Base-by-base conservation (phyloP, 2,329 filamentous ascomycete genomes). In the Torrubiellomyces zombiae region DNA sequence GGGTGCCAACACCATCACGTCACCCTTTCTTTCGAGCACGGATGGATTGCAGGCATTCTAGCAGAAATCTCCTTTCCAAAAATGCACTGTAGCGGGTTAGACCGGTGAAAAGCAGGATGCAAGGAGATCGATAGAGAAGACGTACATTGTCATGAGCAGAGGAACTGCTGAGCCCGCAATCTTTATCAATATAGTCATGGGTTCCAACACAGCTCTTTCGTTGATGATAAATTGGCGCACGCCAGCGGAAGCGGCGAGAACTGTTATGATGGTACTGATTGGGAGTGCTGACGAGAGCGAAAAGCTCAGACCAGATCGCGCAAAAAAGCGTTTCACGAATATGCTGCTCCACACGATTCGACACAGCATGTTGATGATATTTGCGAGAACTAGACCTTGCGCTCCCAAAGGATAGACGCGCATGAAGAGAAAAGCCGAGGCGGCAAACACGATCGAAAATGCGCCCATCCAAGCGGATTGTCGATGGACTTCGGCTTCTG, bases 281-380 rank as follows among this genome's bases (percentile, higher is more conserved):
- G 50, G 50, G 5, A 53, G 20, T 1, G 53, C 19, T 6, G 34
- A 34, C 5, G 19, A 23, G 12, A 47, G 27, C 3, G 35, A 34
- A 21, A 53, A 41, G 8, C 32, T 27, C 10, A 47, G 48, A 3
- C 52, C 56, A 21, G 63, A 52, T 10, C 42, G 43, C 5, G 29
- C 38, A 31, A 91, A 73, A 45, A 73, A 91, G 0, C 46, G 37
- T 17, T 47, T 53, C 28, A 94, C 78, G 43, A 93, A 98, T 21
- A 46, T 42, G 11, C 56, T 51, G 40, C 83, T 89, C 80, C 83
- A 98, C 6, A 68, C 32, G 29, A 92, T 91, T 32, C 89, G 69
- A 39, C 86, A 69, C 0, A 56, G 52, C 85, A 98, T 93, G 45
- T 94, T 95, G 38, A 93, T 68, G 22, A 68, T 73, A 46, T 95